phyloP scores from a whole-genome alignment of 208 protist genomes.

The Leishmania mexicana region DNA sequence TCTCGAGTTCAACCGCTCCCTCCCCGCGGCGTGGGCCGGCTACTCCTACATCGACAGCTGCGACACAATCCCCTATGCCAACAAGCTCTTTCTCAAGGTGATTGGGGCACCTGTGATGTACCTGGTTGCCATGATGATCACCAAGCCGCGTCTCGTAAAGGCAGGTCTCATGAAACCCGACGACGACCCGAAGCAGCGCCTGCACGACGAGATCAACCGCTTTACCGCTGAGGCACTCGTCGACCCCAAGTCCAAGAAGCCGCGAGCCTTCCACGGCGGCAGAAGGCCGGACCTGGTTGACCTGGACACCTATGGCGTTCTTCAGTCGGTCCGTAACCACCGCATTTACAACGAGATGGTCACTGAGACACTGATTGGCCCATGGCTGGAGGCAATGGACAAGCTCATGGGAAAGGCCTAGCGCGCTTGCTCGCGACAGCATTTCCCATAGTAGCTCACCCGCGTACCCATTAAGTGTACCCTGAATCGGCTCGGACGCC shows the following conservation, averaged over 20 bases:
- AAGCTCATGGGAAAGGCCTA: conserved; percentile 33
- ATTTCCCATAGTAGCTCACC: background rate
- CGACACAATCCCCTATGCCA: conserved; percentile 83
- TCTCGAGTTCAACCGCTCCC: conserved; percentile 81
- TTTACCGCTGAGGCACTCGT: conserved; percentile 68
- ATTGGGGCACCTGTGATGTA: conserved; percentile 92
- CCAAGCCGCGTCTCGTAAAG: conserved; percentile 72
- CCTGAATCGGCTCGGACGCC: background rate
- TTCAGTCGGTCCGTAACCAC: conserved; percentile 85
- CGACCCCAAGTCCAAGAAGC: conserved; percentile 60
- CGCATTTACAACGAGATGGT: conserved; percentile 86
- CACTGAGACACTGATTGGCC: conserved; percentile 48
- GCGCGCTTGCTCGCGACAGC: background rate
- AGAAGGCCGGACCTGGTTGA: conserved; percentile 84
- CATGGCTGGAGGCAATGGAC: conserved; percentile 78
- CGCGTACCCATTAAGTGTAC: background rate
- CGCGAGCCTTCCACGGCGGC: conserved; percentile 79
- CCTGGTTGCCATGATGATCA: conserved; percentile 75
- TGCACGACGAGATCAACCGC: conserved; percentile 74
- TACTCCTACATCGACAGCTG: conserved; percentile 91
- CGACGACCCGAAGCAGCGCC: conserved; percentile 53
- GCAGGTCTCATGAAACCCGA: conserved; percentile 59
- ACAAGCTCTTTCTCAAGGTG: conserved; percentile 91
- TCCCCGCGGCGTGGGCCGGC: conserved; percentile 73
- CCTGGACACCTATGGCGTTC: conserved; percentile 89